phyloP scores from a whole-genome alignment of 306 rosid species.

The Parietaria judaica region DNA sequence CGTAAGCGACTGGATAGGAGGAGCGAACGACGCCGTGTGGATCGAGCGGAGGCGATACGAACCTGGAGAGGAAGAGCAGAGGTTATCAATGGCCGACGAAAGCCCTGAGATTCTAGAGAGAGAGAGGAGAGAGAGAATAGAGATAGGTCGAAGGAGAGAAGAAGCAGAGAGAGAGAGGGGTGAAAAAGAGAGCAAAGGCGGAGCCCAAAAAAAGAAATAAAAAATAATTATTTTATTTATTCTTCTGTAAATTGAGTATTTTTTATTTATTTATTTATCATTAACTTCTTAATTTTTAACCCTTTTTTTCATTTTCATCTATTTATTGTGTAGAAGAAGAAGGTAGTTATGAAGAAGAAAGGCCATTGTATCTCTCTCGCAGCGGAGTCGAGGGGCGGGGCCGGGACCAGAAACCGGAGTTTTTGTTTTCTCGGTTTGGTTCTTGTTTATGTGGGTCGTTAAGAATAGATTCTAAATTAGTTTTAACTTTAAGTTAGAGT shows the following conservation, averaged over 20 bases:
- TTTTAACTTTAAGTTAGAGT: too few relatives aligned
- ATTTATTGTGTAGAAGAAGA: too few relatives aligned
- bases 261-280: background rate
- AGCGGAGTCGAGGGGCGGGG: too few relatives aligned
- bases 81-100: constrained; percentile 45
- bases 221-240: constrained; percentile 26
- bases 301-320: too few relatives aligned
- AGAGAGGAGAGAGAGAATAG: constrained; percentile 19
- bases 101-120: constrained; percentile 65
- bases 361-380: too few relatives aligned
- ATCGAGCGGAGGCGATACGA: constrained; percentile 51
- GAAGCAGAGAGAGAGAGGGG: constrained; percentile 20
- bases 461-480: too few relatives aligned
- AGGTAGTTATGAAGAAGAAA: too few relatives aligned
- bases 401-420: too few relatives aligned
- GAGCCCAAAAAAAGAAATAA: constrained; percentile 43
- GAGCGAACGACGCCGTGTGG: constrained; percentile 24
- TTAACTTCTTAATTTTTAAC: background rate
- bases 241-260: constrained; percentile 1
- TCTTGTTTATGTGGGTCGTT: too few relatives aligned
- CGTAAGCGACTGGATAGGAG: constrained; percentile 1
- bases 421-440: too few relatives aligned
- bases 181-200: constrained; percentile 31
- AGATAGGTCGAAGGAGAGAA: constrained; percentile 15
- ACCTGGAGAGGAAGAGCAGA: constrained; percentile 57